Conservation (phyloP, 768 basidiomycete genomes). For the Trametopsis cervina region DNA sequence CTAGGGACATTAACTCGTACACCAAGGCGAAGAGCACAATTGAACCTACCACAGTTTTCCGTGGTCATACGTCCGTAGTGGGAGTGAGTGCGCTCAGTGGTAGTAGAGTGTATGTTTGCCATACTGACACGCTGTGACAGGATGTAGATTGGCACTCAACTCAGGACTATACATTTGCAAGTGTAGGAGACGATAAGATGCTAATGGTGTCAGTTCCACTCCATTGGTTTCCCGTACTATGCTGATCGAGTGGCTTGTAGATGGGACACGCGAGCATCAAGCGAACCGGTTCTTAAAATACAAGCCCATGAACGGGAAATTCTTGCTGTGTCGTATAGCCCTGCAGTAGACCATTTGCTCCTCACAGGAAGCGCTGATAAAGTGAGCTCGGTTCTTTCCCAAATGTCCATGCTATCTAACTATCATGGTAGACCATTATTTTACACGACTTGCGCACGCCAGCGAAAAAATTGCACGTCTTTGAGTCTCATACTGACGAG, state of each 20-base stretch:
- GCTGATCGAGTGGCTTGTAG: conserved; percentile 32
- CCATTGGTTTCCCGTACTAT: conserved; percentile 3
- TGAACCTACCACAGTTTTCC: conserved; percentile 80
- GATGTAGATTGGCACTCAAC: conserved; percentile 95
- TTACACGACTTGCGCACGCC: conserved; percentile 81
- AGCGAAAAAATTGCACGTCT: conserved; percentile 77
- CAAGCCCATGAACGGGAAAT: conserved; percentile 91
- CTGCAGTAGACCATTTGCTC: conserved; percentile 68
- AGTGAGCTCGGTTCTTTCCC: conserved; percentile 34
- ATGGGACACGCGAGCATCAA: conserved; percentile 84
- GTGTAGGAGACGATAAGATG: conserved; percentile 93
- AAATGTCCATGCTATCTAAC: not conserved
- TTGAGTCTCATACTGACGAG: conserved; percentile 91
- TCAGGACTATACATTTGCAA: conserved; percentile 81
- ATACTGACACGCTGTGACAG: conserved; percentile 31
- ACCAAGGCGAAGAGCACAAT: conserved; percentile 68
- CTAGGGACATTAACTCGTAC: conserved; percentile 90
- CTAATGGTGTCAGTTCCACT: conserved; percentile 74
- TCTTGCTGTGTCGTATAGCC: conserved; percentile 86
- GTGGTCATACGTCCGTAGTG: conserved; percentile 87
- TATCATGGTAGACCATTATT: conserved; percentile 58
- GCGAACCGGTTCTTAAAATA: conserved; percentile 60
- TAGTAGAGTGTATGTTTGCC: not conserved
- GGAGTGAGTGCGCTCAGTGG: conserved; percentile 49
- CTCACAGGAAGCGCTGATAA: conserved; percentile 94